Evolutionary conservation across 257 asterid species (phyloP), one percentile per base, ranked within the genome.

Genomic region (Ligustrum vulgare): DNA sequence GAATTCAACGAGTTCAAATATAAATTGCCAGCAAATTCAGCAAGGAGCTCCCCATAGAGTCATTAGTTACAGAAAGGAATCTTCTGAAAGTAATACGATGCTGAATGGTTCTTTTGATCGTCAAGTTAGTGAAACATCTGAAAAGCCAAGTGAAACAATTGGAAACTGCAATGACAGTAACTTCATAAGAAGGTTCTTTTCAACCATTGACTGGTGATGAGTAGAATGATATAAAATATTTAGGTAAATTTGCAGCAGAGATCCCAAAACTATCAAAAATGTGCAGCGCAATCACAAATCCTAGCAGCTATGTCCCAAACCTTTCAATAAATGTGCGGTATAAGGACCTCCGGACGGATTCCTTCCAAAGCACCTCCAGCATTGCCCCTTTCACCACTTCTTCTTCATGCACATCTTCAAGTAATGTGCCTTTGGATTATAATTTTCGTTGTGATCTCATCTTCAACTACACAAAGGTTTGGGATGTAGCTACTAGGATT

Each of bases 101-200:
- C 80, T 78, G 74, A 82, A 80, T 75, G 84, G 45, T 72, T 75
- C 82, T 47, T 81, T 51, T 64, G 82, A 78, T 49, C 56, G 70
- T 63, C 31, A 69, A 60, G n/a, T 73, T 39, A 58, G 80, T 73
- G 93, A 84, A 73, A 77, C 71, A 56, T 74, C 87, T 83, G 85
- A 81, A 76, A 87, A 84, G 78, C 76, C 80, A 66, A 76, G 71
- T 68, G 96, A 87, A 81, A 80, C 78, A 66, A n/a, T 58, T 68
- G 94, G 84, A 81, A 60, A 80, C 45, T 82, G 72, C 78, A 78
- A 74, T 71, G 72, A 80, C 81, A 89, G 82, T 65, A 84, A 75
- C 80, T 94, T 94, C 75, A 77, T 94, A 58, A 88, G 87, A 92
- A 94, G 98, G 99, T 94, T 73, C 54, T 86, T 64, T 77, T 70